These are phyloP conservation scores for Hsuehochloa calcarea DNA, from an alignment of 176 grass and related monocot genomes.

Conservation along the genomic window DNA sequence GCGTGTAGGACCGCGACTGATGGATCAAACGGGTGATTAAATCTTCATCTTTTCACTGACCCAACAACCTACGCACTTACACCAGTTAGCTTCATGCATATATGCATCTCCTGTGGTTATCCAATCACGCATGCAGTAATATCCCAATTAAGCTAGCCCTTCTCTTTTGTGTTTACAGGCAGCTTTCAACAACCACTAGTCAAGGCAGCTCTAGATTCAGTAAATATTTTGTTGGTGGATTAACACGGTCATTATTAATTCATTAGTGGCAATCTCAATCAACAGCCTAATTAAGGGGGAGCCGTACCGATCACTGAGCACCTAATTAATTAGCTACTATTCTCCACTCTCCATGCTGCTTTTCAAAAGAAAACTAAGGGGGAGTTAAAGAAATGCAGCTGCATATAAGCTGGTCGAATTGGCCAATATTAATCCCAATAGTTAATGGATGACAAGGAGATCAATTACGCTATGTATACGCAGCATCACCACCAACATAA, in stretches of 20 bases:
- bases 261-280: not conserved
- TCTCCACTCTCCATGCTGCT: too few species aligned
- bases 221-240: not conserved
- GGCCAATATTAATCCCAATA: too few species aligned
- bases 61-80: constrained; percentile 5
- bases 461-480: too few species aligned
- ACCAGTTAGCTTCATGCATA: not conserved
- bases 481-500: too few species aligned
- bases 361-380: too few species aligned
- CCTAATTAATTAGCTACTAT: too few species aligned
- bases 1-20: not conserved
- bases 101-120: not conserved
- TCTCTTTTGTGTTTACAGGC: not conserved
- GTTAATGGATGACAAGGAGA: too few species aligned
- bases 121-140: not conserved
- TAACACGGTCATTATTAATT: not conserved
- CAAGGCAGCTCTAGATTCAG: not conserved
- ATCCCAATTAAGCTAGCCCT: too few species aligned
- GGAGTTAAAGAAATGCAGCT: too few species aligned
- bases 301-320: too few species aligned
- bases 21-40: not conserved
- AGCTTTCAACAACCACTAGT: not conserved
- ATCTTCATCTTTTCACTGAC: not conserved
- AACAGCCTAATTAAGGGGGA: too few species aligned
- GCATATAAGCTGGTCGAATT: too few species aligned